Conservation (phyloP, 1,284 basidiomycete genomes). For the Ceratobasidium sp. region DNA sequence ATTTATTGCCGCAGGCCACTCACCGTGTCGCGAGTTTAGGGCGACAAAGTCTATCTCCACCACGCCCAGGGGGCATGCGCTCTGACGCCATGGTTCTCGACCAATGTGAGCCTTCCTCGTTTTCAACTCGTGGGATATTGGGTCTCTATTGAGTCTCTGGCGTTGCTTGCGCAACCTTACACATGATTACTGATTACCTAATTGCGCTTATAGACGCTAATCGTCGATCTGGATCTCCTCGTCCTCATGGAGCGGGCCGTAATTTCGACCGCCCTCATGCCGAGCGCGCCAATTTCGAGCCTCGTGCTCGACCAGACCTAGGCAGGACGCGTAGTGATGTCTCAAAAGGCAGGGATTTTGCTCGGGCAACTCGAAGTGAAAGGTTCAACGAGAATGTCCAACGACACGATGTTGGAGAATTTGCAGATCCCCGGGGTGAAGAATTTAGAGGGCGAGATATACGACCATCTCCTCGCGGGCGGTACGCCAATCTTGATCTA, state of each 20-base stretch:
- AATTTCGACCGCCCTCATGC: conserved; percentile 11
- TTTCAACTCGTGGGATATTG: background rate
- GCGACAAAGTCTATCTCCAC: conserved; percentile 23
- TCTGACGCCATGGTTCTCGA: conserved; percentile 25
- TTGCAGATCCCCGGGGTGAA: conserved; percentile 9
- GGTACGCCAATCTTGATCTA: background rate
- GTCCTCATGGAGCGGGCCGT: conserved; percentile 1
- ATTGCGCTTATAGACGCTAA: background rate
- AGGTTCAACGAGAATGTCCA: background rate
- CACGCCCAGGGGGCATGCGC: conserved; percentile 28
- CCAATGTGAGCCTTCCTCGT: conserved; percentile 6
- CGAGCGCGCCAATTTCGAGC: conserved; percentile 6
- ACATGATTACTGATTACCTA: background rate
- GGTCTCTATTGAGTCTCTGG: background rate
- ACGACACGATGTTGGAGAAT: background rate
- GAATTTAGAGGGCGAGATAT: conserved; percentile 17
- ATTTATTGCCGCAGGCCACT: background rate
- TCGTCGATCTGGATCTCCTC: conserved; percentile 30
- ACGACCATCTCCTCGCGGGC: conserved; percentile 3
- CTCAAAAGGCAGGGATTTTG: background rate
- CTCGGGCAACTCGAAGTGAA: background rate
- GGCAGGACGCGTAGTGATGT: conserved; percentile 2
- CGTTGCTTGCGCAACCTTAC: background rate
- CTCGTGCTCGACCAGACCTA: background rate
- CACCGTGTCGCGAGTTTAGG: conserved; percentile 3